Evolutionary conservation across 176 grass and related monocot genomes (phyloP).

Genomic region (Stipa capillata): DNA sequence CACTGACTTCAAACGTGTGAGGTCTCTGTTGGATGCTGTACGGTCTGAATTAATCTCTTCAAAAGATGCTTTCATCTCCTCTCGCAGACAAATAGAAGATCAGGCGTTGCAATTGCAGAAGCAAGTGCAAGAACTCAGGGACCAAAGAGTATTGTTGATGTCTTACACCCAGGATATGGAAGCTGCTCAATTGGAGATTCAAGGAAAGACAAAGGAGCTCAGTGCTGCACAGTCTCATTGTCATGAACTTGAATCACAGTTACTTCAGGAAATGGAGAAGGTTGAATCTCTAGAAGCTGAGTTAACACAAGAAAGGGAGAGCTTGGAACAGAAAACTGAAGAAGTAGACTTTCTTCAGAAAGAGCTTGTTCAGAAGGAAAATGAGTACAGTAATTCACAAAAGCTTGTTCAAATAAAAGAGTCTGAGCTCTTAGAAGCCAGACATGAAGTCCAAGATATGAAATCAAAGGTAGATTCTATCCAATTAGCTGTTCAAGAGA

Average conservation of each 20-base stretch:
- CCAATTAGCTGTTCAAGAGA: slow-evolving; percentile 43
- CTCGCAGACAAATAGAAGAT: slow-evolving; percentile 46
- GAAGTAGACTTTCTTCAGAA: slow-evolving; percentile 53
- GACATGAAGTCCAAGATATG: slow-evolving; percentile 72
- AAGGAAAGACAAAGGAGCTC: slow-evolving; percentile 46
- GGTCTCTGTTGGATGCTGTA: slow-evolving; percentile 58
- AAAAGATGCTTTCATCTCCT: slow-evolving; percentile 58
- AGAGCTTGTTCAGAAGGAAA: slow-evolving; percentile 52
- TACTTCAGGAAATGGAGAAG: slow-evolving; percentile 44
- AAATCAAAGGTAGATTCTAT: slow-evolving; percentile 58
- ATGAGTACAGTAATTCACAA: slow-evolving; percentile 43
- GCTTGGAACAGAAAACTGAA: slow-evolving; percentile 53
- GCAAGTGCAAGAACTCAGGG: slow-evolving; percentile 38
- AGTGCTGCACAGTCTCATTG: slow-evolving; percentile 23
- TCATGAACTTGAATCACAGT: slow-evolving; percentile 48
- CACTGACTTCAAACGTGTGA: slow-evolving; percentile 56
- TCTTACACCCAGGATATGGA: slow-evolving; percentile 61
- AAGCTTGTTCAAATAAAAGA: slow-evolving; percentile 57
- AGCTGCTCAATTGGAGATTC: slow-evolving; percentile 48
- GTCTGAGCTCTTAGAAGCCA: slow-evolving; percentile 59
- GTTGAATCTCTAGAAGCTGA: slow-evolving; percentile 45
- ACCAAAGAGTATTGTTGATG: slow-evolving; percentile 49
- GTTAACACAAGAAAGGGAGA: slow-evolving; percentile 58
- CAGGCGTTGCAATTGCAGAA: slow-evolving; percentile 49
- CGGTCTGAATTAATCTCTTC: slow-evolving; percentile 65